Base-by-base conservation (phyloP, 441 rosid species). In the Flueggea neowawraea region DNA sequence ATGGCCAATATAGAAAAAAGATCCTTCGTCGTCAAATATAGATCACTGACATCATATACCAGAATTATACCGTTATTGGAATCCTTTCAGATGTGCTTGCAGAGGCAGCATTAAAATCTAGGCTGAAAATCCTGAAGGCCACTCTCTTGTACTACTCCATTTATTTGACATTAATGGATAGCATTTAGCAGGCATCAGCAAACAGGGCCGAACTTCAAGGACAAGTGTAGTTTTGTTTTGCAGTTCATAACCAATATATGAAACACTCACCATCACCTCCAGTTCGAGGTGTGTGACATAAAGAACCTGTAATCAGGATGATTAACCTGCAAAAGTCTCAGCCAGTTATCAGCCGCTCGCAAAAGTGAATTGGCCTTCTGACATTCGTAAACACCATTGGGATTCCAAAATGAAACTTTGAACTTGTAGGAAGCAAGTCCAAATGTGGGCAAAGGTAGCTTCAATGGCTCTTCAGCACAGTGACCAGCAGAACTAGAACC, bases 341-440 rank as follows among this genome's bases (percentile, higher is more conserved):
- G 91, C 98, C 93, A 85, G 61, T 78, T 74, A 63, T 84, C 93
- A 11, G 98, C 95, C 16, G 74, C 79, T 73, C 57, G 82, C 65
- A 73, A 58, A 61, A 91, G 77, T 31, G 90, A 87, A 67, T 65
- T 73, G 11, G 83, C 80, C 71, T 82, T 85, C 57, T 76, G 79
- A 61, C 73, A 69, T 70, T 89, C 94, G 59, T 74, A 50, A 58
- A 61, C 73, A 67, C 84, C 89, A 68, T 77, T 76, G n/a, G 79
- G 73, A 53, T 82, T 81, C 98, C 98, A 92, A 55, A 90, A 83
- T 0, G 96, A 81, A 58, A 78, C 72, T 77, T 88, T 82, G 62
- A 89, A 81, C 81, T 90, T 90, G 50, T 90, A 84, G 33, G 86
- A 84, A 54, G 96, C 98, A 12, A 92, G 91, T 49, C 96, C 97